Base-by-base conservation (phyloP, 2,329 filamentous ascomycete species). In the Fusarium sp. region DNA sequence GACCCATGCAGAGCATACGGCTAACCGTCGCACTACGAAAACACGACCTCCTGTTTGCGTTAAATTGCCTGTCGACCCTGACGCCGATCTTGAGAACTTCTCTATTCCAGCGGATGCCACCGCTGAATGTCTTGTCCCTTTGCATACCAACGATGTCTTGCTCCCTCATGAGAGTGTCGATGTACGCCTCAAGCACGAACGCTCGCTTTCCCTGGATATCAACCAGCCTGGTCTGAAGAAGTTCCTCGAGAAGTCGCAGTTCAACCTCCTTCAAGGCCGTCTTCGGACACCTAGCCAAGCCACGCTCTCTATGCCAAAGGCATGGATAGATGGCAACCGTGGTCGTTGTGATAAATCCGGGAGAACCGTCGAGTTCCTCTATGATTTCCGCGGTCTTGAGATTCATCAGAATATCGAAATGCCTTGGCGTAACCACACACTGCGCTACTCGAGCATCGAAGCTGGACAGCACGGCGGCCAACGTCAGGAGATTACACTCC, bases 371-470 rank as follows among this genome's bases (percentile, higher is more conserved):
- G 61, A 77, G 40, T 45, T 80, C 5, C 62, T 71, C 14, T 82
- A 81, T 71, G 57, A 80, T 17, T 87, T 88, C 74, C 79, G 81
- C 48, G 85, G 86, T 9, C 78, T 87, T 3, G 86, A 89, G 70
- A 78, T 88, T 39, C 85, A 83, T 45, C 84, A 85, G 59, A 76
- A 79, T 24, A 76, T 84, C 46, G 78, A 83, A 11, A 76, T 82
- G 39, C 74, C 80, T 3, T 84, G 82, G 74, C 65, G 78, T 8
- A 81, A 79, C 43, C 82, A 85, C 76, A 82, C 74, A 13, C 76
- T 89, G 10, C 80, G 79, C 9, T 88, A 88, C 79, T 85, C 81
- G 20, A 83, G 80, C 70, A 80, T 88, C 64, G 83, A 88, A 63
- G 85, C 81, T 7, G 86, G 86, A 0, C 80, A 81, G 51, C 83